Conservation (phyloP, 257 asterid species). For the Capsicum rhomboideum region DNA sequence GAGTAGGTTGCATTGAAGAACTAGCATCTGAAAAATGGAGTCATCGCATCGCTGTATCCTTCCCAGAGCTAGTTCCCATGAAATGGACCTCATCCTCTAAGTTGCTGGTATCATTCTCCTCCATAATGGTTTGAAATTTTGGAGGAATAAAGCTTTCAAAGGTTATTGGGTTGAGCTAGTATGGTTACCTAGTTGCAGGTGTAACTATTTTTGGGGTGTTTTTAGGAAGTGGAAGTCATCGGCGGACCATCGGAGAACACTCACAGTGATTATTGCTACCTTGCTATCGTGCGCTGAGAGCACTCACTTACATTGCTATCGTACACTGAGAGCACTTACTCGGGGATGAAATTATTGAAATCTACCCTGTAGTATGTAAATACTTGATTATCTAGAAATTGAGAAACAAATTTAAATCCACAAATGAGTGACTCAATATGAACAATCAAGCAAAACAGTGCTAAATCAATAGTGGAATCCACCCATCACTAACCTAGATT, state of each 20-base stretch:
- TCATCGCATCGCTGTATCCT: not conserved
- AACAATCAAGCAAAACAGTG: no score
- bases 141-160: no score
- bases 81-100: not conserved
- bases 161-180: not conserved
- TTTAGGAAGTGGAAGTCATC: no score
- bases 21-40: not conserved
- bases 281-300: not conserved
- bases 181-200: not conserved
- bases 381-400: no score
- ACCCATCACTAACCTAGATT: no score
- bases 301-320: not conserved
- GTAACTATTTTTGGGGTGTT: not conserved
- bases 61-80: not conserved
- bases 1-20: not conserved
- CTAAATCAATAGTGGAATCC: no score
- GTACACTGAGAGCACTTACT: no score
- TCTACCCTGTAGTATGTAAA: no score
- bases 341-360: no score
- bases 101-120: no score
- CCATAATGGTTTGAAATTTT: not conserved
- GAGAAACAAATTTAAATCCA: no score
- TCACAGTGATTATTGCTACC: not conserved
- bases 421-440: no score
- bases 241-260: not conserved